Evolutionary conservation across 1,139 yeast genomes (phyloP), one percentile per base, ranked within the genome.

Genomic region (Yamadazyma diddensiae): DNA sequence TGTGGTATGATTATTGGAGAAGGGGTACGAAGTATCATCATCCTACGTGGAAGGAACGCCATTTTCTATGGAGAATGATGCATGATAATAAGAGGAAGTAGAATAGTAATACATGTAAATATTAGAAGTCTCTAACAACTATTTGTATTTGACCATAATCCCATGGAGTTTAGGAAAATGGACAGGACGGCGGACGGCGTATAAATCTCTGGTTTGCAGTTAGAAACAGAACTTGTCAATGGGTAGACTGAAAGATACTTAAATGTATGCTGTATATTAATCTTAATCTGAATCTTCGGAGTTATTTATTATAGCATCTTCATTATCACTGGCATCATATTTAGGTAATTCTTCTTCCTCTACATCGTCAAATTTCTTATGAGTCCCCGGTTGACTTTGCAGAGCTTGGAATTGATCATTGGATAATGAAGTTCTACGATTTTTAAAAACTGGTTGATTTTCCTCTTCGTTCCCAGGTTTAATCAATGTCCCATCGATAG

Each of bases 401-500:
- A 15, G 24, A 6, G 37, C 29, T 29, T 36, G 37, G 26, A 36
- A 36, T 21, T 36, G 43, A 15, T 36, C 36, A 15, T 38, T 38
- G 7, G 34, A 30, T 15, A 36, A 35, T 6, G 51, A 35, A 1
- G 61, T 49, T 28, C 62, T 55, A 35, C 62, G 55, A 37, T 59
- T 62, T 45, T 59, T 54, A 28, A 47, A 59, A 3, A 75, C 70
- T 1, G 82, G 81, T 49, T 73, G 75, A 11, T 73, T 65, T 37
- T 73, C 83, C 38, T 59, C 60, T 43, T 77, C 82, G 26, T 65
- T 59, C n/a, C 79, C 82, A 3, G 84, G 82, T 42, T 65, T 55
- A 26, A 85, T 58, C 41, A 90, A 66, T 0, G 95, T 80, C 11
- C 97, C 97, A 42, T 87, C 95, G 11, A 90, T 73, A 6, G 94